Evolutionary conservation across 2,329 filamentous ascomycete genomes (phyloP).

Genomic region (Neofusicoccum sp.): DNA sequence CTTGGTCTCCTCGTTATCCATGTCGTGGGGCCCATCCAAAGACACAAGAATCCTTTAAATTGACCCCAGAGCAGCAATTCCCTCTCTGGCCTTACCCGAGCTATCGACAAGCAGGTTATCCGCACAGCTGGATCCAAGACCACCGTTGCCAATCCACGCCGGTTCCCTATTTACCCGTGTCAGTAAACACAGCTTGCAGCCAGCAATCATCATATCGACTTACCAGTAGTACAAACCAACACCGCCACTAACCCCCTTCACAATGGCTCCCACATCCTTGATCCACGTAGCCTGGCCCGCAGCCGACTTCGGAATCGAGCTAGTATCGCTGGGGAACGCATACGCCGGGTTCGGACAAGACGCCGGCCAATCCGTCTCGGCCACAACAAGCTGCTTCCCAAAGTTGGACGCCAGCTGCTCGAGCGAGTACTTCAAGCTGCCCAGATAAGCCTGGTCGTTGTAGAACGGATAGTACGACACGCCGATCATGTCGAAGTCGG

Average conservation of each 20-base stretch:
- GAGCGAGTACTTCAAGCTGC: conserved; percentile 55
- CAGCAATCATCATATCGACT: no score
- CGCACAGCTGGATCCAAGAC: conserved; percentile 62
- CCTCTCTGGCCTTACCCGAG: conserved; percentile 46
- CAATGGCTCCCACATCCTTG: conserved; percentile 56
- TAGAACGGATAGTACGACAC: conserved; percentile 75
- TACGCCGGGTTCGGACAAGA: conserved; percentile 44
- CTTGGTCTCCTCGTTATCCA: no score
- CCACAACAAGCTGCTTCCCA: conserved; percentile 66
- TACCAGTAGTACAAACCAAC: conserved; percentile 47
- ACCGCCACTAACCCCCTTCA: conserved; percentile 61
- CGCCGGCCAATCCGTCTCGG: conserved; percentile 69
- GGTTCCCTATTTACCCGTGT: conserved; percentile 52
- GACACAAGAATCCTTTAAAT: background rate
- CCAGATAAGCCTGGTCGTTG: conserved; percentile 57
- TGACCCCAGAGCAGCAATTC: background rate
- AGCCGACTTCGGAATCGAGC: conserved; percentile 57
- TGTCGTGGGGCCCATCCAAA: background rate
- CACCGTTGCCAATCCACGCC: conserved; percentile 66
- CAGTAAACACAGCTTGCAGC: no score
- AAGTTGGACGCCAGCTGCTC: conserved; percentile 60
- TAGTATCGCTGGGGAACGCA: conserved; percentile 60
- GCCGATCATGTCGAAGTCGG: conserved; percentile 69
- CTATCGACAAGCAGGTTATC: conserved; percentile 63
- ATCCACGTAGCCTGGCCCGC: conserved; percentile 64